Base-by-base conservation (phyloP, 2,329 filamentous ascomycete species). In the Phyllosticta citriasiana region DNA sequence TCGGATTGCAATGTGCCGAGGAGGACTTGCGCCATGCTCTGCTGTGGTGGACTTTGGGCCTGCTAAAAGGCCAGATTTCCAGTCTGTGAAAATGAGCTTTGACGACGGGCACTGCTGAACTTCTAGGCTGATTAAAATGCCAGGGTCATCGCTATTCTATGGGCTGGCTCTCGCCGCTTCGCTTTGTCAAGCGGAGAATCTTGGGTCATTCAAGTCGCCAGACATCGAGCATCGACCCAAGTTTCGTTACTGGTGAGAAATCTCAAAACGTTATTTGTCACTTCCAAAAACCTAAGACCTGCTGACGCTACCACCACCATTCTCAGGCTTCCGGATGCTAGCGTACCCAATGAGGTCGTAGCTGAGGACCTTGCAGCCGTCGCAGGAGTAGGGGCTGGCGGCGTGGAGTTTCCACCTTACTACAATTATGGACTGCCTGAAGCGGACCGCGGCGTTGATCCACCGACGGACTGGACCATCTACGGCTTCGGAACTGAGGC, bases 401-500 rank as follows among this genome's bases (percentile, higher is more conserved):
- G 66, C 22, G 40, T 69, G 2, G 64, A 68, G 53, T 56, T 65
- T 24, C 55, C 68, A 7, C 64, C 65, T 8, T 68, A 65, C 59
- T 69, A 69, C 59, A 51, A 63, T 1, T 68, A 68, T 52, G 67
- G 67, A 12, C 30, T 64, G 30, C 62, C 30, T 35, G 61, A 35
- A 52, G 24, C 55, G 55, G 52, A 56, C 22, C 57, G 40, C 24
- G 64, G 64, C 19, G 60, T 53, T 3, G 3, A 56, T 4, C 61
- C 66, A 5, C 68, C 67, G 16, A 65, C 70, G 3, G 69, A 74
- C 62, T 78, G 76, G 76, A 67, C 69, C 0, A 67, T 59, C 9
- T 76, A 75, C 66, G 74, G 75, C 0, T 79, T 73, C 67, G 76
- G 75, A 1, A 72, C 71, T 14, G 64, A 67, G 4, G 69, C 75